Conservation (phyloP, 352 stramenopile species). For the Phytophthora sojae region DNA sequence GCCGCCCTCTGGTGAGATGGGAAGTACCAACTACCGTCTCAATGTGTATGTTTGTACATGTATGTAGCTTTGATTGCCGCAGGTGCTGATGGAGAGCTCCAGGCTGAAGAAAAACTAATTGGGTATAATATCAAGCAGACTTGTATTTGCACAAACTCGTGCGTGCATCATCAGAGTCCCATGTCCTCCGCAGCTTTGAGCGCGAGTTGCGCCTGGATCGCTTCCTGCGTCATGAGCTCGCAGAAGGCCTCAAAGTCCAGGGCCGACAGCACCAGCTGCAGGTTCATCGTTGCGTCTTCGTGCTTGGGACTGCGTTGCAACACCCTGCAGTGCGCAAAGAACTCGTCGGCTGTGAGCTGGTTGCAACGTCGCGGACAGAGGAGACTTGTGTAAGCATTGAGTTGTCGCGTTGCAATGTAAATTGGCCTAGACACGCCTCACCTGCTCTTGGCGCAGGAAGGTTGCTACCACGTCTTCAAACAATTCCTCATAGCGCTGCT, state of each 20-base stretch:
- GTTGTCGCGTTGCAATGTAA: constrained; percentile 10
- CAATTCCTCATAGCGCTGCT: constrained; percentile 58
- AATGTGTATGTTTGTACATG: constrained; percentile 34
- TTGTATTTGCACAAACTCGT: constrained; percentile 25
- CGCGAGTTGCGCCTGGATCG: constrained; percentile 53
- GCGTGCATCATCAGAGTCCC: constrained; percentile 43
- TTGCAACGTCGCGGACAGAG: background rate
- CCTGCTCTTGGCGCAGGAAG: constrained; percentile 55
- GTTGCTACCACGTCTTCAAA: constrained; percentile 50
- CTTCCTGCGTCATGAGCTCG: constrained; percentile 57
- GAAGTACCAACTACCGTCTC: background rate
- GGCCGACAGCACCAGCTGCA: constrained; percentile 56
- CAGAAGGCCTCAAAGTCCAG: constrained; percentile 70
- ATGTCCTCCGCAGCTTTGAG: constrained; percentile 65
- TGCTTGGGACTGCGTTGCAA: constrained; percentile 43
- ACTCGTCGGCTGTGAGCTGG: constrained; percentile 52
- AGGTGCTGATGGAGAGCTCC: constrained; percentile 19
- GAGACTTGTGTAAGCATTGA: constrained; percentile 7
- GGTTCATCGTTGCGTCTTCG: constrained; percentile 49
- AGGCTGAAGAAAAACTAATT: constrained; percentile 30
- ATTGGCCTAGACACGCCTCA: background rate
- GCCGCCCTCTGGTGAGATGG: constrained; percentile 8
- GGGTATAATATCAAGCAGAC: constrained; percentile 51
- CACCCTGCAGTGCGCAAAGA: constrained; percentile 56
- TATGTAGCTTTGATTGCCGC: constrained; percentile 37